phyloP scores from a whole-genome alignment of 352 stramenopile genomes.

The Blastocystis sp. region DNA sequence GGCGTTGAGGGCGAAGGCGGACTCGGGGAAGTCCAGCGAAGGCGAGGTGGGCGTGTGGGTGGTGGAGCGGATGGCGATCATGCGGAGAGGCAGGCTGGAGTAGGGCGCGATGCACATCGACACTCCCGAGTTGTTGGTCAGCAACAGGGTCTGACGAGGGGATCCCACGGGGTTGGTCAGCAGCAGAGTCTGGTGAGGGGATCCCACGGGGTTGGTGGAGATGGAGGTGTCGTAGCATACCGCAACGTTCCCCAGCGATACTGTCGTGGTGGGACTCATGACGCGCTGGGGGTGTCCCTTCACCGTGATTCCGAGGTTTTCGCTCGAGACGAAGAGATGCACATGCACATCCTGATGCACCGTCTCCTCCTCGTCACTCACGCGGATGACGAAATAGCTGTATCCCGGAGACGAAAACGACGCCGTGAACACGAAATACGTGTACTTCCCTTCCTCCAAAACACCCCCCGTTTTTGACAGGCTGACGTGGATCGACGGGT shows the following conservation, averaged over 20 bases:
- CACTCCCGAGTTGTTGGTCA: not conserved
- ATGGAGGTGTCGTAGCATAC: not conserved
- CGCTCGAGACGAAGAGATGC: not conserved
- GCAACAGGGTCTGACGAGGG: not conserved
- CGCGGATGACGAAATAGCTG: conserved; percentile 26
- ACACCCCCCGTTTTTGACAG: conserved; percentile 26
- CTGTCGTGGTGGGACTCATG: not conserved
- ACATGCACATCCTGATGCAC: conserved; percentile 15
- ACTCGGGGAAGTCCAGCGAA: conserved; percentile 4
- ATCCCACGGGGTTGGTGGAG: not conserved
- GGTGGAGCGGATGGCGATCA: not conserved
- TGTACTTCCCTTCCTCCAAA: conserved; percentile 41
- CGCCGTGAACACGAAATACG: conserved; percentile 24
- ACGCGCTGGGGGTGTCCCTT: not conserved
- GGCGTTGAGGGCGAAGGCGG: not conserved
- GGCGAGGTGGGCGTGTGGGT: not conserved
- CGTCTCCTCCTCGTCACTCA: conserved; percentile 13
- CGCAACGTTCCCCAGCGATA: not conserved
- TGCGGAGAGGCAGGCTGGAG: not conserved
- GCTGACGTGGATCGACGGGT: not conserved
- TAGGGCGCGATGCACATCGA: not conserved
- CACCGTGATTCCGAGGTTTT: not conserved
- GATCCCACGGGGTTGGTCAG: not conserved
- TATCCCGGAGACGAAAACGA: not conserved
- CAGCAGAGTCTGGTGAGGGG: not conserved